Percentiles rank a stretch among this genome's conserved stretches.
Conservation (phyloP, 2,329 filamentous ascomycete species). For the Hymenoscyphus repandus region DNA sequence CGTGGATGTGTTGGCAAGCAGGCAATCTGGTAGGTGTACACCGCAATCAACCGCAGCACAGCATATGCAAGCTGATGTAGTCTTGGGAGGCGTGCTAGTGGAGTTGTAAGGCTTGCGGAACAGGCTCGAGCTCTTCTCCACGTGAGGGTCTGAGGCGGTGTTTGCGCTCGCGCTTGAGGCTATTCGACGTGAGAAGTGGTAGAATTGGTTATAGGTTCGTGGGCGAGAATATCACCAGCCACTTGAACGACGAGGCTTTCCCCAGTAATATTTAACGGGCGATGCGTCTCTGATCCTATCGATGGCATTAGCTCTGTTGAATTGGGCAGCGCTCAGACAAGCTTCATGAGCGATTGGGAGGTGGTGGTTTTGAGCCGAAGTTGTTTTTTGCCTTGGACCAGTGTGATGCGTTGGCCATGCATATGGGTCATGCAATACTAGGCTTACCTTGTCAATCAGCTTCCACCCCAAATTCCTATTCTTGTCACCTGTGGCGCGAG, state of each 20-base stretch:
- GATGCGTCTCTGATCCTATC: slow-evolving; percentile 27
- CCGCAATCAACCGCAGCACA: slow-evolving; percentile 49
- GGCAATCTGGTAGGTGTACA: slow-evolving; percentile 46
- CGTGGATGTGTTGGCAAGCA: slow-evolving; percentile 60
- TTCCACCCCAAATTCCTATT: slow-evolving; percentile 26
- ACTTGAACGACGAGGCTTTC: slow-evolving; percentile 22
- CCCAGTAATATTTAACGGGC: slow-evolving; percentile 21
- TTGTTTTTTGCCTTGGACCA: slow-evolving; percentile 29
- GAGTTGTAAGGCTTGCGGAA: slow-evolving; percentile 35
- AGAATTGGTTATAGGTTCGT: slow-evolving; percentile 16
- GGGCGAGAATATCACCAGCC: slow-evolving; percentile 23
- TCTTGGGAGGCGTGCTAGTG: slow-evolving; percentile 31
- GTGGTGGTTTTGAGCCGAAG: slow-evolving; percentile 22
- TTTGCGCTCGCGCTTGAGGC: slow-evolving; percentile 21
- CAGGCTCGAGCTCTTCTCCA: slow-evolving; percentile 27
- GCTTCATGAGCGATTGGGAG: slow-evolving; percentile 26
- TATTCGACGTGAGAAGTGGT: slow-evolving; percentile 20
- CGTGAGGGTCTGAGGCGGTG: slow-evolving; percentile 27
- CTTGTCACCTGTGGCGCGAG: slow-evolving; percentile 23
- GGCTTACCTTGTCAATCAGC: slow-evolving; percentile 32
- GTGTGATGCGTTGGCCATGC: slow-evolving; percentile 32
- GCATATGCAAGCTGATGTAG: slow-evolving; percentile 56
- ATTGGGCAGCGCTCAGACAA: slow-evolving; percentile 22
- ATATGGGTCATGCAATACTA: slow-evolving; percentile 29
- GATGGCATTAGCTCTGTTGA: slow-evolving; percentile 28